phyloP scores from a whole-genome alignment of 2,329 filamentous ascomycete species.

The Decorospora gaudefroyi region DNA sequence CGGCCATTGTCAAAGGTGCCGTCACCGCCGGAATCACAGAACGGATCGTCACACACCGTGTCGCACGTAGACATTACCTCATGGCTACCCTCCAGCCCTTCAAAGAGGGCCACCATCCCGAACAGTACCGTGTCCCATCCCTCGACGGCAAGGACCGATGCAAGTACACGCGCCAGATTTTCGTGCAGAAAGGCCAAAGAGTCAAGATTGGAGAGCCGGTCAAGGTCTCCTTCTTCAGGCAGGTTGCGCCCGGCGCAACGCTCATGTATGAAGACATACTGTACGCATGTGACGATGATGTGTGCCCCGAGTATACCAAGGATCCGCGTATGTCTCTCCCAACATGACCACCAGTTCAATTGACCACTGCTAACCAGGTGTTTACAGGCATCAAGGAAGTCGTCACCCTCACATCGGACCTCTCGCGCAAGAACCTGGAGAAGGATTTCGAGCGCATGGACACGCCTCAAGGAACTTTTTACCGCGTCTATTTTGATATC shows the following conservation, averaged over 20 bases:
- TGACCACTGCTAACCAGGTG: neutral
- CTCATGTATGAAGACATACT: constrained; percentile 99
- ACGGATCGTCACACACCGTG: constrained; percentile 92
- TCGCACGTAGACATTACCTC: constrained; percentile 95
- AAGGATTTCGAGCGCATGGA: constrained; percentile 99
- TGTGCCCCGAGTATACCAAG: constrained; percentile 98
- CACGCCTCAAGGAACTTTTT: constrained; percentile 81
- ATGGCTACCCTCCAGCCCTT: constrained; percentile 99
- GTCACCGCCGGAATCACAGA: constrained; percentile 98
- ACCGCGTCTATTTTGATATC: constrained; percentile 71
- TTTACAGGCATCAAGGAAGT: constrained; percentile 94
- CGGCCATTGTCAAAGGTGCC: constrained; percentile 96
- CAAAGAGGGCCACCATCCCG: constrained; percentile 97
- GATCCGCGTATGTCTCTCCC: constrained; percentile 81
- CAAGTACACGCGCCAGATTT: constrained; percentile 98
- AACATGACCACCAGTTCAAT: neutral
- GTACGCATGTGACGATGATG: constrained; percentile 96
- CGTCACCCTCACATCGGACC: constrained; percentile 93
- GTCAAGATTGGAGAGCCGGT: constrained; percentile 99
- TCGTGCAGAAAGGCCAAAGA: constrained; percentile 96
- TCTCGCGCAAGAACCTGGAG: constrained; percentile 97
- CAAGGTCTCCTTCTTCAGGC: constrained; percentile 98
- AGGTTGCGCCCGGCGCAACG: constrained; percentile 93
- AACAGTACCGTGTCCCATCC: constrained; percentile 95
- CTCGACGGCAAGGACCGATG: constrained; percentile 96